Percentiles rank a stretch among this genome's conserved stretches.
Conservation (phyloP, 2,329 filamentous ascomycete genomes). For the Purpureocillium lavendulum region DNA sequence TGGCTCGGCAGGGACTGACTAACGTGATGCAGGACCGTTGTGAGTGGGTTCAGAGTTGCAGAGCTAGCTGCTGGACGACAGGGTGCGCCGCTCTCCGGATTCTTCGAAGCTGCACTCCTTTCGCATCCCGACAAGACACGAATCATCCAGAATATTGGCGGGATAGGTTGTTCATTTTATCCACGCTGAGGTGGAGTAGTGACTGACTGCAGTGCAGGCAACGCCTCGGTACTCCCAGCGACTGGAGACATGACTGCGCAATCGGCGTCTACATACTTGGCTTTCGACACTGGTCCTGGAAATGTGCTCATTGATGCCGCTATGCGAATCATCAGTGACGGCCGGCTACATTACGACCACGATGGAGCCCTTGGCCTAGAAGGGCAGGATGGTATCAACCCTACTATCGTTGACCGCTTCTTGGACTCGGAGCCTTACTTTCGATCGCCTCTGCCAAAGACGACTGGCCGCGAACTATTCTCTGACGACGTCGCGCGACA, state of each 20-base stretch:
- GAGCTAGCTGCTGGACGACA: slow-evolving; percentile 39
- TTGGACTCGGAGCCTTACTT: slow-evolving; percentile 31
- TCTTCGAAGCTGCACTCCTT: slow-evolving; percentile 40
- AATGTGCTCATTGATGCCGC: slow-evolving; percentile 24
- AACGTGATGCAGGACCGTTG: slow-evolving; percentile 31
- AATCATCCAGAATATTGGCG: slow-evolving; percentile 43
- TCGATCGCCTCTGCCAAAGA: slow-evolving; percentile 31
- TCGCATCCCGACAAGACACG: slow-evolving; percentile 40
- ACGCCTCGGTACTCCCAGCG: too few species aligned
- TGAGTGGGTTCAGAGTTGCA: slow-evolving; percentile 40
- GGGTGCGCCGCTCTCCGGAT: slow-evolving; percentile 38
- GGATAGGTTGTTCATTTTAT: slow-evolving; percentile 32
- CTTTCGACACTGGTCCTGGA: slow-evolving; percentile 39
- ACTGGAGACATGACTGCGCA: slow-evolving; percentile 15
- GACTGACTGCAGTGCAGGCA: too few species aligned
- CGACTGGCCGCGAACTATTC: slow-evolving; percentile 43
- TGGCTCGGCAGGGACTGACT: too few species aligned
- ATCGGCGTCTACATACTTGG: slow-evolving; percentile 34
- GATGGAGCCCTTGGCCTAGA: slow-evolving; percentile 32
- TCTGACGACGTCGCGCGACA: slow-evolving; percentile 35
- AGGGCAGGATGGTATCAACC: slow-evolving; percentile 26
- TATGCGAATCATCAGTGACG: slow-evolving; percentile 21
- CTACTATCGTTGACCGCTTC: slow-evolving; percentile 34
- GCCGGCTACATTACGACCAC: slow-evolving; percentile 38
- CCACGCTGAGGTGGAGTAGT: too few species aligned